A percentile compares a stretch with the other conserved stretches of the same genome.
Evolutionary conservation across 805 yeast species (phyloP).

Genomic region (Peterozyma xylosa): DNA sequence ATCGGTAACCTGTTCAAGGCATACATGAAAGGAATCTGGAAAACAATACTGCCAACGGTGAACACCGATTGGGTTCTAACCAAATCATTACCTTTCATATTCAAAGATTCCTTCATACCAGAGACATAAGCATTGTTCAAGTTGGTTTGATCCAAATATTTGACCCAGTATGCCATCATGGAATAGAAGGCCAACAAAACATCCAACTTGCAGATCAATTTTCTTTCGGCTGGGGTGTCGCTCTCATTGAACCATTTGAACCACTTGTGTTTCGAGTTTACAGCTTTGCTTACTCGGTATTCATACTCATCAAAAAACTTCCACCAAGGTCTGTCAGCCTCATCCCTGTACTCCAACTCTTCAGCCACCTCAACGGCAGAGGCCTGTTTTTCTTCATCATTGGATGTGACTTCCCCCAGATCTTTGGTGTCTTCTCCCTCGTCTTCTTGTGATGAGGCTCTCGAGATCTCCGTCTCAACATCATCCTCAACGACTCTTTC

Average conservation of each 20-base stretch:
- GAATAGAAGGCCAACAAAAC: conserved; percentile 46
- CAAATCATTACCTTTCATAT: conserved; percentile 56
- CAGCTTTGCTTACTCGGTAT: conserved; percentile 35
- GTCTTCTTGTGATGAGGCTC: too few species aligned
- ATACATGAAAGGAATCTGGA: conserved; percentile 58
- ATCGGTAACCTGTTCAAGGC: conserved; percentile 49
- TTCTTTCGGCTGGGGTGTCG: conserved; percentile 1
- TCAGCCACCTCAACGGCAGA: too few species aligned
- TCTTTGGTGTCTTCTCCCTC: too few species aligned
- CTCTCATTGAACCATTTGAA: conserved; percentile 45
- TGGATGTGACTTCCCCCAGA: too few species aligned
- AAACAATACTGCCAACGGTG: conserved; percentile 49
- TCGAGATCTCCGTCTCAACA: conserved; percentile 8
- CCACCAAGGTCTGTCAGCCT: conserved; percentile 47
- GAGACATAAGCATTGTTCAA: conserved; percentile 59
- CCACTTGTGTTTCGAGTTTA: conserved; percentile 32
- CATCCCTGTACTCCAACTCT: conserved; percentile 38
- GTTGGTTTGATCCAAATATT: conserved; percentile 55
- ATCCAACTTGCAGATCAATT: conserved; percentile 45
- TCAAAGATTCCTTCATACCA: conserved; percentile 50
- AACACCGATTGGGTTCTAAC: conserved; percentile 43
- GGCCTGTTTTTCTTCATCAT: too few species aligned
- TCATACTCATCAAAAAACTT: conserved; percentile 56
- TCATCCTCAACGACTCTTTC: conserved; percentile 20
- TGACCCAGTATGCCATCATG: conserved; percentile 61